Evolutionary conservation across 2,329 filamentous ascomycete species (phyloP), one percentile per base, ranked within the genome.

Genomic region (Stromatinia cepivora): DNA sequence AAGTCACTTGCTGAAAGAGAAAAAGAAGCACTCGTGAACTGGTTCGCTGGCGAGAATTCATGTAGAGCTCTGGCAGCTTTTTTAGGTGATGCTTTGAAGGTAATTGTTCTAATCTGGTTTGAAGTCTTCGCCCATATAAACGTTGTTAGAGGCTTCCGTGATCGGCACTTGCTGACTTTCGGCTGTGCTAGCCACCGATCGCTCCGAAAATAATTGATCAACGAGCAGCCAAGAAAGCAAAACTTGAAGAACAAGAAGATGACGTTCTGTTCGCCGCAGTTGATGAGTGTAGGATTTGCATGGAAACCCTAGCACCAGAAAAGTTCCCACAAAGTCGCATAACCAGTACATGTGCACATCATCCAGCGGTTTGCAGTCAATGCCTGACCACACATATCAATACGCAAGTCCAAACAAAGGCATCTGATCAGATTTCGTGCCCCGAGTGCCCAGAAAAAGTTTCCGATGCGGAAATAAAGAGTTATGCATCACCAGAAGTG

Each of bases 291-390:
- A 58, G 22, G 39, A 15, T 46, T 48, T 57, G 34, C 10, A 39
- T 34, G 39, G 64, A 67, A 28, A 59, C 3, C 1, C 39, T 58
- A 46, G 31, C 42, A 36, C 36, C 53, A 1, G 50, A 56, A 11
- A 48, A 36, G 1, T 58, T 67, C 15, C 64, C 53, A 25, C 52
- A 67, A 22, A 39, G 31, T 42, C 65, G 65, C 8, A 67, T 67
- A 36, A 28, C 54, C 1, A 46, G 28, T 20, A 58, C 20, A 25
- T 67, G 53, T 48, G 54, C 39, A 58, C 65, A 67, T 28, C 22
- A 59, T 45, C 65, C 54, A 48, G 25, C 25, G 15, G 25, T 58
- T 9, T 59, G 65, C 31, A 39, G 4, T 39, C 28, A 36, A 9
- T 67, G 65, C 1, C n/a, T 67, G 10, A 59, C 28, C 7, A 13